Evolutionary conservation across 176 grass and related monocot genomes (phyloP).

Genomic region (Musa troglodytarum): DNA sequence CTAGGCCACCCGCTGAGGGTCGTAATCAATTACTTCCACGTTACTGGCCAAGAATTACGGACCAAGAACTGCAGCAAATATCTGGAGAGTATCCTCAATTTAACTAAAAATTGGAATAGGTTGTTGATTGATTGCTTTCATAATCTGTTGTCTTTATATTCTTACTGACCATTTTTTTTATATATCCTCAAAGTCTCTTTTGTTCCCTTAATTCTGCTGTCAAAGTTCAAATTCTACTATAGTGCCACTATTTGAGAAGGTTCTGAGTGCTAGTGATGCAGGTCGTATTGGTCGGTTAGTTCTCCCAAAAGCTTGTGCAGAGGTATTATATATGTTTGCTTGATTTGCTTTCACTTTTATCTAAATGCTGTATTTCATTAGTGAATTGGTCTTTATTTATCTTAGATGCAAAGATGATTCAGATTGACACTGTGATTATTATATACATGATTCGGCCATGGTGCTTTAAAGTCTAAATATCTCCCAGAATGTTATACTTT

Average conservation of each 20-base stretch:
- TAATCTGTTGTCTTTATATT: background rate
- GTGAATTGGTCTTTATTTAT: background rate
- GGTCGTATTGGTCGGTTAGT: conserved; percentile 97
- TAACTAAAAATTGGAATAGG: background rate
- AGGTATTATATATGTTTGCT: conserved; percentile 44
- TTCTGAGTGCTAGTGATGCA: conserved; percentile 94
- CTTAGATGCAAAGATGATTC: background rate
- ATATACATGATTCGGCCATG: background rate
- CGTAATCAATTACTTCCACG: conserved; percentile 94
- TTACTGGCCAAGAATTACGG: conserved; percentile 99
- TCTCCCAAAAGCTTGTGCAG: conserved; percentile 98
- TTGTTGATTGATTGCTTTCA: background rate
- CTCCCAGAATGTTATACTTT: no score
- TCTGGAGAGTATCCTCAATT: conserved; percentile 92
- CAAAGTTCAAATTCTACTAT: conserved; percentile 93
- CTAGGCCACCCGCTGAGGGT: conserved; percentile 82
- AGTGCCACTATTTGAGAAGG: conserved; percentile 96
- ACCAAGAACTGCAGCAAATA: conserved; percentile 98
- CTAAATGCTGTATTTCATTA: background rate
- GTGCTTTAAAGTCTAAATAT: background rate
- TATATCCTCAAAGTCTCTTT: conserved; percentile 4
- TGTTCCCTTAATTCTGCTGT: conserved; percentile 49
- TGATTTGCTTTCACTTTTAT: conserved; percentile 12
- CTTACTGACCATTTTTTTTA: background rate
- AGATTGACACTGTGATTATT: background rate